Base-by-base conservation (phyloP, 345 rosid species). In the Erucastrum elatum region DNA sequence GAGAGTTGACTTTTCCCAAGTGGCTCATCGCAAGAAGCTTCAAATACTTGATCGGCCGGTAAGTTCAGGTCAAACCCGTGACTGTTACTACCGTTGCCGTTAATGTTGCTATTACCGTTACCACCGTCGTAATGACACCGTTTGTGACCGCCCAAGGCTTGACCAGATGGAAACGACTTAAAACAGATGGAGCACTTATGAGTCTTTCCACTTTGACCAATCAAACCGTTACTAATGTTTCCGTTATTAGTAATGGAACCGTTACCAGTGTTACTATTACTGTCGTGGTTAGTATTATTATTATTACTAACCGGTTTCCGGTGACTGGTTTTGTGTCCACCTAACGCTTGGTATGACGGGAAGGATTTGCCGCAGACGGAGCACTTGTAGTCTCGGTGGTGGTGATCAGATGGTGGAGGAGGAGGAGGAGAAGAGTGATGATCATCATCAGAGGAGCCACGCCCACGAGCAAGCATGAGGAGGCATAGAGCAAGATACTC, bases 91-190 rank as follows among this genome's bases (percentile, higher is more conserved):
- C 68, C 60, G 59, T 6, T 53, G 2, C 25, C 59, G 73, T 66
- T 55, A 37, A 55, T 35, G 35, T 27, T 31, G 35, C 75, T 46
- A 55, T 75, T 70, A 63, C 34, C 46, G 74, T 51, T 68, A 13
- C 82, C 88, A 55, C 90, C 91, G 63, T 88, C 94, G 56, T 91
- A 91, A 84, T 90, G 97, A 66, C 97, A 85, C 5, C 97, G 89
- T 81, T 92, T 92, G 85, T 92, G 97, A n/a, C 97, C 97, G 12
- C 97, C 97, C 16, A 92, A 64, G n/a, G 97, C 97, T 82, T 92
- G 97, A 41, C 95, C 97, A 5, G 92, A 87, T 3, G 94, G 84
- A 61, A 92, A 92, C 15, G 84, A 64, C 86, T 90, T 92, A 84
- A 85, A 90, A 78, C 97, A 90, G 62, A 90, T 87, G 13, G 97